A percentile compares a stretch with the other conserved stretches of the same genome.
Conservation (phyloP, 768 basidiomycete genomes). For the Hygrophorus pudorinus region DNA sequence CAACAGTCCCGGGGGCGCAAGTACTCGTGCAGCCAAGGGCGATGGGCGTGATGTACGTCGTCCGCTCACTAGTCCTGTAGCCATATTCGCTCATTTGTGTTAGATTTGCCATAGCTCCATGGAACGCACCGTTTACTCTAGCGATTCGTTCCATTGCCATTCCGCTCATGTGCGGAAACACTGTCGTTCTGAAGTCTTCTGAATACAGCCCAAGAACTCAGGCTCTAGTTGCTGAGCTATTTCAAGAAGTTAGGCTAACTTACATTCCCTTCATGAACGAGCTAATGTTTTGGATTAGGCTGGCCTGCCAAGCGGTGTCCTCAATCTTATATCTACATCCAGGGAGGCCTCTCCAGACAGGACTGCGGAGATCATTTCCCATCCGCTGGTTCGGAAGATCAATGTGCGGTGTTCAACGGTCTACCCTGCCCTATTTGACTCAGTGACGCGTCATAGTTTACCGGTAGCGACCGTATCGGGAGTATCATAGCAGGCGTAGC, state of each 20-base stretch:
- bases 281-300: slow-evolving; percentile 18
- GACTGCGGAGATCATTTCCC: slow-evolving; percentile 43
- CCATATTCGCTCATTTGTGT: not conserved
- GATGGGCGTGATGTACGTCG: slow-evolving; percentile 41
- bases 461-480: slow-evolving; percentile 46
- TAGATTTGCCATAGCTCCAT: slow-evolving; percentile 44
- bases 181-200: slow-evolving; percentile 42
- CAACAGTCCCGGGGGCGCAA: slow-evolving; percentile 29
- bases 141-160: slow-evolving; percentile 33
- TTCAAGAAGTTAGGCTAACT: slow-evolving; percentile 25
- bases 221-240: slow-evolving; percentile 32
- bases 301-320: slow-evolving; percentile 48
- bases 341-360: slow-evolving; percentile 31
- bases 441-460: slow-evolving; percentile 27
- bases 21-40: slow-evolving; percentile 37
- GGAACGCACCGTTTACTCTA: slow-evolving; percentile 43
- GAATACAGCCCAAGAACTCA: slow-evolving; percentile 41
- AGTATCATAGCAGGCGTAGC: slow-evolving; percentile 43
- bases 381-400: slow-evolving; percentile 41
- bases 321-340: slow-evolving; percentile 45
- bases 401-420: slow-evolving; percentile 26
- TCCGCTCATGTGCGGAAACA: slow-evolving; percentile 47
- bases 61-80: not conserved
- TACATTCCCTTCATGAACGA: not conserved
- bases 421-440: not conserved